Evolutionary conservation across 108 stramenopile genomes (phyloP), one percentile per base, ranked within the genome.

Genomic region (Fragilariopsis cylindrus): DNA sequence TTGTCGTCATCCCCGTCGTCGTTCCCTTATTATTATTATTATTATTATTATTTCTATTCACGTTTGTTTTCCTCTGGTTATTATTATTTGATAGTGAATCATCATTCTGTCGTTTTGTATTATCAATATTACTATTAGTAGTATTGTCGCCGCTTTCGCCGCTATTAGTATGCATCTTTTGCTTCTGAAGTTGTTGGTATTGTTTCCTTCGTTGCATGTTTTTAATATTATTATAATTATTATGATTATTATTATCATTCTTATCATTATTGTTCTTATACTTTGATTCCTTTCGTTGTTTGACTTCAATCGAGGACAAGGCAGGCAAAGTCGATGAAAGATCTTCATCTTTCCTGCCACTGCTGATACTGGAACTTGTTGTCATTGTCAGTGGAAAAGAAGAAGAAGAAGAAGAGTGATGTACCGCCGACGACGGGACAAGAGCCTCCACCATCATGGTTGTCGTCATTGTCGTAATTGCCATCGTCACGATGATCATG

Each of bases 221-320:
- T 9, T 21, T 30, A 7, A 12, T 21, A 11, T 60, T 40, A 5
- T 18, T 11, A 5, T 12, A 8, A 41, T 30, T 60, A 40, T 21
- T 60, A 41, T 40, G 19, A 45, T 43, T 45, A 3, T 63, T 44
- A 7, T 63, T 45, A 45, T 44, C 62, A 44, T 63, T 45, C 43
- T n/a, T 44, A n/a, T n/a, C 5, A 6, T 45, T 30, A 2, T 30
- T 43, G 7, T 9, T 63, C 62, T 63, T 63, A n/a, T 7, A 3
- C 5, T 63, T 6, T 8, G 13, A 5, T 16, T 44, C 42, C 11
- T n/a, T 7, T 41, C 11, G 43, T 45, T 63, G 50, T 13, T 13
- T 63, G 43, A 63, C n/a, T 21, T 63, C 62, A 8, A n/a, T 44
- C 11, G 30, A 30, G 30, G 62, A 40, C 62, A 63, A 45, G 43